A percentile compares a stretch with the other conserved stretches of the same genome.
phyloP scores from a whole-genome alignment of 345 rosid genomes.

The Odontarrhena argentea region DNA sequence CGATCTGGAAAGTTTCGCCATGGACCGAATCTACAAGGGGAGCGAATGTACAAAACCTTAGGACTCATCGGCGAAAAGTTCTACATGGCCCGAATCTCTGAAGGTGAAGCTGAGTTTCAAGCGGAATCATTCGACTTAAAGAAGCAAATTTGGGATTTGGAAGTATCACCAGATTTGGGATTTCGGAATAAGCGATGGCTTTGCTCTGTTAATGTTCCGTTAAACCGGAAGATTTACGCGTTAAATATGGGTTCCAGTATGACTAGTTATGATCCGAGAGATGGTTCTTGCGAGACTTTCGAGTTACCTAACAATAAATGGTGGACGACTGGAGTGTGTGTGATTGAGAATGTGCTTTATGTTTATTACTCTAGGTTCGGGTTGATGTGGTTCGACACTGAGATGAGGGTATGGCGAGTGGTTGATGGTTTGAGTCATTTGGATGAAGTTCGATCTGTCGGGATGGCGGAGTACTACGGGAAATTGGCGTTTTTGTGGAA shows the following conservation, averaged over 20 bases:
- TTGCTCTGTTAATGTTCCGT: neutral
- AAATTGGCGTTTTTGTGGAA: too few relatives aligned
- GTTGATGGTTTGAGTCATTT: neutral
- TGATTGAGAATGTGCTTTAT: slow-evolving; percentile 20
- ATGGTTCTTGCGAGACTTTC: slow-evolving; percentile 11
- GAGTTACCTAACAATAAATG: neutral
- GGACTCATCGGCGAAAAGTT: neutral
- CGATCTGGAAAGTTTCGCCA: neutral
- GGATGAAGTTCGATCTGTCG: neutral
- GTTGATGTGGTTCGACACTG: slow-evolving; percentile 26
- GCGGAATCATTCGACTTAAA: slow-evolving; percentile 2
- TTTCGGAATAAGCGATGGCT: too few relatives aligned
- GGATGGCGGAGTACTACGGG: slow-evolving; percentile 22
- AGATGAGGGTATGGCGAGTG: neutral
- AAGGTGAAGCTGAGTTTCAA: neutral
- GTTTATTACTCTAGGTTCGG: slow-evolving; percentile 5
- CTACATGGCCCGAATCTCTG: neutral
- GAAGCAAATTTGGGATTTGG: slow-evolving; percentile 8
- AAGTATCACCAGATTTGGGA: too few relatives aligned
- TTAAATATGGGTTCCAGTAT: fast-evolving
- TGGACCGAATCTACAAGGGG: neutral
- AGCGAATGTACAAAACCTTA: neutral
- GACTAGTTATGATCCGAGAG: slow-evolving; percentile 16
- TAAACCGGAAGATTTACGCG: slow-evolving; percentile 15
- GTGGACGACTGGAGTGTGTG: slow-evolving; percentile 6